These are phyloP conservation scores for Stagonosporopsis tanaceti DNA, from an alignment of 2,329 filamentous ascomycete genomes.

Conservation along the genomic window DNA sequence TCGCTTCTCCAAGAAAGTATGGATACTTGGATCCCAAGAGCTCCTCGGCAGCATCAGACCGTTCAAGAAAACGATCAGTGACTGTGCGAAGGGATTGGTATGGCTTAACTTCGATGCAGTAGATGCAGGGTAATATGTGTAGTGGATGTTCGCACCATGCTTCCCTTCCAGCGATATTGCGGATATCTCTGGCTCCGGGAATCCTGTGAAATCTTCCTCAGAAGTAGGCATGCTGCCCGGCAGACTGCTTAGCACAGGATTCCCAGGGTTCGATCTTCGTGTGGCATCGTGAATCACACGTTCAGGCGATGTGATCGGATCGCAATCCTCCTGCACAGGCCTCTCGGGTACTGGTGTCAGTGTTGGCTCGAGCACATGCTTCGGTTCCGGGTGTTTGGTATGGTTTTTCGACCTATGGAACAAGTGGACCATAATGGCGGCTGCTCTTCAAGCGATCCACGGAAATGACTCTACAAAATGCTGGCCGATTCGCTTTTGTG, in stretches of 20 bases:
- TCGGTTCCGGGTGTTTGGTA: conserved; percentile 14
- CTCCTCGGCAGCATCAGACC: conserved; percentile 53
- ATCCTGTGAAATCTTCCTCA: conserved; percentile 40
- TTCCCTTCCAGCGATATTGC: conserved; percentile 40
- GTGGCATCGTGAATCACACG: conserved; percentile 13
- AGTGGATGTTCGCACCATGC: conserved; percentile 40
- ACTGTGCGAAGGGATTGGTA: conserved; percentile 45
- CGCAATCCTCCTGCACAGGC: neutral
- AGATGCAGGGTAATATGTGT: conserved; percentile 47
- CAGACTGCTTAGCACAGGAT: conserved; percentile 19
- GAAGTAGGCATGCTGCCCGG: conserved; percentile 31
- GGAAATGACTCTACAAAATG: neutral
- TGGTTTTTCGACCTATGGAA: conserved; percentile 14
- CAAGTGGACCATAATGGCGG: conserved; percentile 16
- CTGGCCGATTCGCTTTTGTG: neutral
- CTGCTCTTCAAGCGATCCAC: neutral
- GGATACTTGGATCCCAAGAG: conserved; percentile 50
- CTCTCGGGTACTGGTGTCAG: conserved; percentile 13
- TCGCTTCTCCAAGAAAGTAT: conserved; percentile 39
- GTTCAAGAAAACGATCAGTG: conserved; percentile 56
- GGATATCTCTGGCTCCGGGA: conserved; percentile 42
- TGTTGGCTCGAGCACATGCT: conserved; percentile 6
- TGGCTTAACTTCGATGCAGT: conserved; percentile 27
- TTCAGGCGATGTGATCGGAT: conserved; percentile 7
- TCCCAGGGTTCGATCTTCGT: conserved; percentile 4